These are phyloP conservation scores for Rhododendron molle DNA, from an alignment of 148 eudicot species.

Conservation along the genomic window DNA sequence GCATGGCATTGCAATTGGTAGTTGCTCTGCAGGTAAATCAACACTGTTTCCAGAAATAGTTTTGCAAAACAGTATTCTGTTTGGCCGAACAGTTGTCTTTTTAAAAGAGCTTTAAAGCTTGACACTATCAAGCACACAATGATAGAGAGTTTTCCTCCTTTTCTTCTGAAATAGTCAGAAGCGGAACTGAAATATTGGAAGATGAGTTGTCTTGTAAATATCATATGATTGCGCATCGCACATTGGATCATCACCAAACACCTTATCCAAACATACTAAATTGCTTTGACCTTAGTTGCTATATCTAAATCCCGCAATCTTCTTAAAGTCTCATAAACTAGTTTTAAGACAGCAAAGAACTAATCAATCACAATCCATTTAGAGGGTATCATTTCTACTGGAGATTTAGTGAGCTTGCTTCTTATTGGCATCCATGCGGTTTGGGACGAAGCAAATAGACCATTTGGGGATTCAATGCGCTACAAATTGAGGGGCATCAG, in stretches of 20 bases:
- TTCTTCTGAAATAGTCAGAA: neutral
- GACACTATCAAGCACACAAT: too few species aligned
- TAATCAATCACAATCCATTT: neutral
- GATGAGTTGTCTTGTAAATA: too few species aligned
- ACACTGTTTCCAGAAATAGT: neutral
- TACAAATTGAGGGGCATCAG: slow-evolving; percentile 43
- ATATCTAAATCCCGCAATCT: neutral
- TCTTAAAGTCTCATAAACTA: neutral
- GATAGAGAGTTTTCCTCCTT: too few species aligned
- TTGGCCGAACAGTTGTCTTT: neutral
- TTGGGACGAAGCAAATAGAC: slow-evolving; percentile 44
- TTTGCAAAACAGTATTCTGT: neutral
- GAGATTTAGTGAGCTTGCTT: slow-evolving; percentile 57
- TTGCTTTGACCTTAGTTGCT: neutral
- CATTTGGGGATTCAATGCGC: slow-evolving; percentile 56
- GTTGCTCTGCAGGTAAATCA: slow-evolving; percentile 52
- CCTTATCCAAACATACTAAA: neutral
- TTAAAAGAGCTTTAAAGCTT: neutral
- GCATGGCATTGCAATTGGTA: slow-evolving; percentile 50
- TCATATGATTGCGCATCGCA: neutral
- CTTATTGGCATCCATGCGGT: slow-evolving; percentile 60
- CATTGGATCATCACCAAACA: neutral
- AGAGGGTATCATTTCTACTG: slow-evolving; percentile 15
- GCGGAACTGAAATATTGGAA: neutral
- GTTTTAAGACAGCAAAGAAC: neutral